Conservation (phyloP, 768 basidiomycete species). For the Tremella fuciformis region DNA sequence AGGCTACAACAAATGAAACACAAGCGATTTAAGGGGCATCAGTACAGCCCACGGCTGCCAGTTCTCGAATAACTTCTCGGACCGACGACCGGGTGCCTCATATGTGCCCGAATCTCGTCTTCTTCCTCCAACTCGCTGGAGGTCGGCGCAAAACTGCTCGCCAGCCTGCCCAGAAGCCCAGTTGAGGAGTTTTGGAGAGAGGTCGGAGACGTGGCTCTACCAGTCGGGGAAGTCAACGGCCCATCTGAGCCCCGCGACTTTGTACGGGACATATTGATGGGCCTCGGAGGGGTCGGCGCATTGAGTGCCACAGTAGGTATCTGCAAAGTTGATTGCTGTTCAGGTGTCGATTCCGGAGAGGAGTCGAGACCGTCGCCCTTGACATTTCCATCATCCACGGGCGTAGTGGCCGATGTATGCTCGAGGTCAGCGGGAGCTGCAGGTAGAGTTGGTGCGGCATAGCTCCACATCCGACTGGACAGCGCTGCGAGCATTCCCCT, state of each 20-base stretch:
- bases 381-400: not conserved
- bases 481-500: not conserved
- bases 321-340: not conserved
- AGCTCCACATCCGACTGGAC: constrained; percentile 2
- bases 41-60: no score
- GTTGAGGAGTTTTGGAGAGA: no score
- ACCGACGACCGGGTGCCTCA: constrained; percentile 1
- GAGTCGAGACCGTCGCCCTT: no score
- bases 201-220: no score
- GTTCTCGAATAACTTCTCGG: not conserved
- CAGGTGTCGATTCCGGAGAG: no score
- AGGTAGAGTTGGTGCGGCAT: not conserved
- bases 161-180: not conserved
- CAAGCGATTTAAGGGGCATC: no score
- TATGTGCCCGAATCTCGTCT: not conserved
- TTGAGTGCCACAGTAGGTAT: constrained; percentile 5
- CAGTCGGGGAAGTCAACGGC: no score
- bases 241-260: no score
- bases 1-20: no score
- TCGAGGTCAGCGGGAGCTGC: not conserved
- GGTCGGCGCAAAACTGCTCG: constrained; percentile 1
- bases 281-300: not conserved
- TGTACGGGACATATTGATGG: not conserved
- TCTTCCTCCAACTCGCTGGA: constrained; percentile 3
- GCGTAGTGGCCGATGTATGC: not conserved